Base-by-base conservation (phyloP, 2,329 filamentous ascomycete genomes). In the Colletotrichum abscissum region DNA sequence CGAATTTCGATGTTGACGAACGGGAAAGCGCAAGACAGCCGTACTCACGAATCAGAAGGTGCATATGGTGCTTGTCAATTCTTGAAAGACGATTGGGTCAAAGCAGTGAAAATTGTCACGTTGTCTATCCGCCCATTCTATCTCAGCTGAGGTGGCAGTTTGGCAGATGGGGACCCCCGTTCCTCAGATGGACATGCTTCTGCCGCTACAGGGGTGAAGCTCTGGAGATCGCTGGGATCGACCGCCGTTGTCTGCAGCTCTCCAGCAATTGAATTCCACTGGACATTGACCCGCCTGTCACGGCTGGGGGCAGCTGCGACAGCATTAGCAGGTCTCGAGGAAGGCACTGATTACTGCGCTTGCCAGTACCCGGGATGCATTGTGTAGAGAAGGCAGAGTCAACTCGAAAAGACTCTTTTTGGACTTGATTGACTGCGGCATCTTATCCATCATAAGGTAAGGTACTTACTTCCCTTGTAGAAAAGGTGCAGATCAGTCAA, bases 121-220 rank as follows among this genome's bases (percentile, higher is more conserved):
- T 26, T 64, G 59, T 63, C 38, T 46, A 5, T 35, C 19, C 11
- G 19, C 38, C 33, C 35, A 58, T 65, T 59, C 55, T 59, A 56
- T 56, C 26, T 16, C 22, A 56, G n/a, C 49, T 26, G 42, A 58
- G 14, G 6, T 58, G 60, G 24, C 38, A 19, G 16, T 19, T 19
- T 42, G 14, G 38, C 38, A 33, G 60, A 62, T 56, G 60, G 67
- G 35, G 67, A 49, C 46, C 28, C 55, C 33, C 26, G 28, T 70
- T 58, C 55, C 62, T 73, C 52, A 66, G 62, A 62, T 66, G 46
- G 60, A 38, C 60, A 55, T 66, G 67, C 56, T 71, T 56, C 60
- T 62, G 54, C 49, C 33, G 59, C 46, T 73, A 62, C 71, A 73
- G 67, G 71, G 71, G 67, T 73, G 56, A 73, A 71, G 67, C 71